Conservation (phyloP, 495 filamentous ascomycete species). For the Penicillium pulvis region DNA sequence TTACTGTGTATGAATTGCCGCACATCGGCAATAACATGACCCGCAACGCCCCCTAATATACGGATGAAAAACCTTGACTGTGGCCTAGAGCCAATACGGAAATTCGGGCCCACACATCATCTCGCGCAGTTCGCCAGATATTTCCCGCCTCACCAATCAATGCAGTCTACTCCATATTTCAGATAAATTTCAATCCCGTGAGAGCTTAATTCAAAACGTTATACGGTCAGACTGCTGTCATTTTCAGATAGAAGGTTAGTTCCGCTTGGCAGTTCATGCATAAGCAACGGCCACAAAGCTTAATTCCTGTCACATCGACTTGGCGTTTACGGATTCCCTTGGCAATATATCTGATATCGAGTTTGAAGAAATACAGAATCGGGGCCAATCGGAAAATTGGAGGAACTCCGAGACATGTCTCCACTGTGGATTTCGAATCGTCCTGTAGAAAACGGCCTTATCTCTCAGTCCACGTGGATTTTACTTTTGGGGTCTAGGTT, state of each 20-base stretch:
- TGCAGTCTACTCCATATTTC: no score
- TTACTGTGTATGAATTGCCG: neutral
- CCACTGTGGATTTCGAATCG: neutral
- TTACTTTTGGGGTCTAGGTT: neutral
- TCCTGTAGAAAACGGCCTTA: neutral
- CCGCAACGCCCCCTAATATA: no score
- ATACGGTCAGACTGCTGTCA: neutral
- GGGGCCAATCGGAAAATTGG: neutral
- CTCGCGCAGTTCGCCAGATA: no score
- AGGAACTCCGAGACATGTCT: neutral
- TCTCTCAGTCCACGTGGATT: neutral
- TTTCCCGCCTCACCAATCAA: no score
- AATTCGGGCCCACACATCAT: no score
- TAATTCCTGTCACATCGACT: neutral
- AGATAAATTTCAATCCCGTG: no score
- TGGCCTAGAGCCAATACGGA: no score
- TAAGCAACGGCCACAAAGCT: neutral
- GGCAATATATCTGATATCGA: neutral
- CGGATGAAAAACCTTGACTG: neutral
- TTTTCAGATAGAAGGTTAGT: neutral
- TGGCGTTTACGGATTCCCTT: neutral
- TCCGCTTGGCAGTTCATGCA: neutral
- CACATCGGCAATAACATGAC: neutral
- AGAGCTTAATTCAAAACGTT: no score
- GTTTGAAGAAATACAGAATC: neutral